These are phyloP conservation scores for Sanghuangporus sanghuang DNA, from an alignment of 1,284 basidiomycete species.

Conservation along the genomic window DNA sequence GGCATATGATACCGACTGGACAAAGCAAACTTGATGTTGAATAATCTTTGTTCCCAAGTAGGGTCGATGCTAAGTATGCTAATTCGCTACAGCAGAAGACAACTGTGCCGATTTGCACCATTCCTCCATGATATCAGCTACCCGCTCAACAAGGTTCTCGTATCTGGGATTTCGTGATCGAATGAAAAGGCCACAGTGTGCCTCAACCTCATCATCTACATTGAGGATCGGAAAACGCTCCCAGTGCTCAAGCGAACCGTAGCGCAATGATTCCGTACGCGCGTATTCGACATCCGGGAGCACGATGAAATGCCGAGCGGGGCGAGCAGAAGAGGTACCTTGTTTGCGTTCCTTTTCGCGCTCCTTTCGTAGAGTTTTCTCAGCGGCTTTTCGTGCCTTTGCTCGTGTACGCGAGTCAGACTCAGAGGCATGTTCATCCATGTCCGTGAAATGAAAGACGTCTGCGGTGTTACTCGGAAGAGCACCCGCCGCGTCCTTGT, in stretches of 20 bases:
- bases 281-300: conserved; percentile 28
- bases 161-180: conserved; percentile 44
- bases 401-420: conserved; percentile 9
- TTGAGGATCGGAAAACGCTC: conserved; percentile 42
- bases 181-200: conserved; percentile 52
- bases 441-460: conserved; percentile 24
- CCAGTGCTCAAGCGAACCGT: conserved; percentile 43
- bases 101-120: conserved; percentile 31
- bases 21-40: too few species aligned
- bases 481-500: conserved; percentile 1
- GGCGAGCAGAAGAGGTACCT: conserved; percentile 8
- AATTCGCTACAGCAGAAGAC: background rate
- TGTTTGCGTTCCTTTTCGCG: conserved; percentile 26
- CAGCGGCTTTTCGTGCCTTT: conserved; percentile 24
- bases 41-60: too few species aligned
- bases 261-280: conserved; percentile 27
- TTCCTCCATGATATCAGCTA: conserved; percentile 35
- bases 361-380: conserved; percentile 24
- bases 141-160: conserved; percentile 39
- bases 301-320: conserved; percentile 42
- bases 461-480: conserved; percentile 21
- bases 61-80: background rate
- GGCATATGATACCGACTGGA: too few species aligned
- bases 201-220: conserved; percentile 48
- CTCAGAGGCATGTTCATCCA: background rate